A percentile compares a stretch with the other conserved stretches of the same genome.
Evolutionary conservation across 345 rosid species (phyloP).

Genomic region (Salix koriyanagi): DNA sequence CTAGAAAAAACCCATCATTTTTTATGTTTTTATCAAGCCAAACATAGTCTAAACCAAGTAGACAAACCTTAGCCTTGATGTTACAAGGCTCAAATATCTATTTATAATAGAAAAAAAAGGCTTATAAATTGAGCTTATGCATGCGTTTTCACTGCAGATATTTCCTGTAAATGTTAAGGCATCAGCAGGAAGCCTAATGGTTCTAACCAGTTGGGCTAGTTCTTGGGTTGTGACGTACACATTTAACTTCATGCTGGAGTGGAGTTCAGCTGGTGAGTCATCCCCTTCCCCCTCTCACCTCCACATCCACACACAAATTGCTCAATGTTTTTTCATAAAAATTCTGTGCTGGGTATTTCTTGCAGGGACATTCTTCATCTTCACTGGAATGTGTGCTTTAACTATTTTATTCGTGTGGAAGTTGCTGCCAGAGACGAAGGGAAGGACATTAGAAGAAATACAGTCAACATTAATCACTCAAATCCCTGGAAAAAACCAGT

Average conservation of each 20-base stretch:
- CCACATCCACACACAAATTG: neutral
- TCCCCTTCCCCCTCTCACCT: neutral
- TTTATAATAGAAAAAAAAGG: neutral
- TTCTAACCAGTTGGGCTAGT: neutral
- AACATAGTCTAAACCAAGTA: too few relatives aligned
- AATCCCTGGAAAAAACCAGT: neutral
- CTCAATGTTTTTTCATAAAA: neutral
- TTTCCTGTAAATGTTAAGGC: neutral
- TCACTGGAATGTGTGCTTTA: neutral
- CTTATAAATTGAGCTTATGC: neutral
- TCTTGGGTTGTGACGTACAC: conserved; percentile 6
- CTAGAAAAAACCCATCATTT: too few relatives aligned
- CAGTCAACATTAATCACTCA: neutral
- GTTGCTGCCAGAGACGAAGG: conserved; percentile 15
- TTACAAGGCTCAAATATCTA: neutral
- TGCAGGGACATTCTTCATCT: conserved; percentile 14
- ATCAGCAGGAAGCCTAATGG: conserved; percentile 1
- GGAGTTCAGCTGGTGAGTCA: neutral
- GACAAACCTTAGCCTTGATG: neutral
- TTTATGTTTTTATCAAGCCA: too few relatives aligned
- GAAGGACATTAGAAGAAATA: conserved; percentile 9
- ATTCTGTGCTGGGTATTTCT: neutral
- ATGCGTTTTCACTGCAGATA: neutral
- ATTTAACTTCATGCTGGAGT: neutral
- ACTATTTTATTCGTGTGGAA: neutral